A percentile compares a stretch with the other conserved stretches of the same genome.
Conservation (phyloP, 1,284 basidiomycete genomes). For the Trichosporon sp. region DNA sequence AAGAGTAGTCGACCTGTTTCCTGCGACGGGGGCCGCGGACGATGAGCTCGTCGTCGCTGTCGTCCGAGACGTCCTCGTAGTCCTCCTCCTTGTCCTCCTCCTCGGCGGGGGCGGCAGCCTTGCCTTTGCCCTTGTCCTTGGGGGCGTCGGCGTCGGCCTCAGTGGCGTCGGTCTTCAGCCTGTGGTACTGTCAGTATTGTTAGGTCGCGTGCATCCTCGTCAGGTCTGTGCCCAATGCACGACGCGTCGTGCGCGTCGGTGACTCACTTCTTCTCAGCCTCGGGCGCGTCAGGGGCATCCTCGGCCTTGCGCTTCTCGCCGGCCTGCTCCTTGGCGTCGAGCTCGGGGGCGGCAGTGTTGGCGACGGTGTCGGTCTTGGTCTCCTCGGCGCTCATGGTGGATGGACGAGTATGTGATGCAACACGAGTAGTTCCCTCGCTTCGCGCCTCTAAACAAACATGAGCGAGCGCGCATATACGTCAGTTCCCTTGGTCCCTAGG, state of each 20-base stretch:
- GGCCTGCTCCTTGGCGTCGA: constrained; percentile 14
- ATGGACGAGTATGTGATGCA: neutral
- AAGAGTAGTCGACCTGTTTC: constrained; percentile 43
- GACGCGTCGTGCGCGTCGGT: neutral
- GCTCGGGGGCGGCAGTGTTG: constrained; percentile 15
- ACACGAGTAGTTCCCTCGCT: neutral
- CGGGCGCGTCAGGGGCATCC: constrained; percentile 24
- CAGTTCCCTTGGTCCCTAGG: neutral
- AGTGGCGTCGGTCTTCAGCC: constrained; percentile 39
- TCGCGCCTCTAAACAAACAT: constrained; percentile 15
- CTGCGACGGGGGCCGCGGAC: constrained; percentile 40
- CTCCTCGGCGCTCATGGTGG: constrained; percentile 33
- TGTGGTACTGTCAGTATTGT: constrained; percentile 21
- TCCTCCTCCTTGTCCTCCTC: constrained; percentile 34
- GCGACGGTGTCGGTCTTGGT: constrained; percentile 21
- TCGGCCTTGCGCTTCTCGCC: constrained; percentile 45
- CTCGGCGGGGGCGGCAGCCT: constrained; percentile 29
- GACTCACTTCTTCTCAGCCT: constrained; percentile 45
- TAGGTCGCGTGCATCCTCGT: neutral
- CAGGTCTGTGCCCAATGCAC: no score
- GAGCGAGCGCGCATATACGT: neutral
- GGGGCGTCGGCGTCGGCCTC: constrained; percentile 25
- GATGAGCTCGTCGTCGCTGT: constrained; percentile 39
- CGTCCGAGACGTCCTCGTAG: constrained; percentile 40
- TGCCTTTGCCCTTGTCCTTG: constrained; percentile 41